phyloP scores from a whole-genome alignment of 257 asterid genomes.

The Sherardia arvensis region DNA sequence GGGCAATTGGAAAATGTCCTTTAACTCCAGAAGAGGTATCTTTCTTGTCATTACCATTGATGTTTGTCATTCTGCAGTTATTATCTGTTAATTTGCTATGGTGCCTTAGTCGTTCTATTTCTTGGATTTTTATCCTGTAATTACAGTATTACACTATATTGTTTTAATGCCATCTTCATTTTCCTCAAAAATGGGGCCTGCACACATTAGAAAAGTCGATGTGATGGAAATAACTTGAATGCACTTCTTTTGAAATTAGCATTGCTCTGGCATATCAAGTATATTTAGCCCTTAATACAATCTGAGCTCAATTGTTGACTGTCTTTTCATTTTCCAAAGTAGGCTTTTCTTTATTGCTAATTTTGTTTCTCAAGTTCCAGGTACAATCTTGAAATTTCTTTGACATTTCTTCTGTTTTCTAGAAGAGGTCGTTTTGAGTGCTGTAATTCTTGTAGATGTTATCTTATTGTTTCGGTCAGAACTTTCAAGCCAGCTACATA shows the following conservation, averaged over 20 bases:
- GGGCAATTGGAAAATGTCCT: conserved; percentile 98
- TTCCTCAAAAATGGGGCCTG: background rate
- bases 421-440: background rate
- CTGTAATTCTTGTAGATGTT: background rate
- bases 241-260: background rate
- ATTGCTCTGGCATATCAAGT: background rate
- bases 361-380: background rate
- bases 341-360: background rate
- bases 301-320: background rate
- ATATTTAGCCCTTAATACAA: background rate
- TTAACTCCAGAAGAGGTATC: conserved; percentile 94
- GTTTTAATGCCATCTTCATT: background rate
- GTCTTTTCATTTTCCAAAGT: background rate
- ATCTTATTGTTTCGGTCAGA: background rate
- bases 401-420: background rate
- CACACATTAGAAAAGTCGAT: no score
- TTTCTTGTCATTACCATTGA: background rate
- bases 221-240: background rate
- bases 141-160: background rate
- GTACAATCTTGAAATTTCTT: background rate
- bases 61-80: background rate
- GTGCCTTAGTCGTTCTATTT: background rate
- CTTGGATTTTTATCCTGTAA: no score
- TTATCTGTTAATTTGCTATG: background rate
- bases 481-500: background rate